Conservation (phyloP, 2,329 filamentous ascomycete species). For the Botrytis medusae region DNA sequence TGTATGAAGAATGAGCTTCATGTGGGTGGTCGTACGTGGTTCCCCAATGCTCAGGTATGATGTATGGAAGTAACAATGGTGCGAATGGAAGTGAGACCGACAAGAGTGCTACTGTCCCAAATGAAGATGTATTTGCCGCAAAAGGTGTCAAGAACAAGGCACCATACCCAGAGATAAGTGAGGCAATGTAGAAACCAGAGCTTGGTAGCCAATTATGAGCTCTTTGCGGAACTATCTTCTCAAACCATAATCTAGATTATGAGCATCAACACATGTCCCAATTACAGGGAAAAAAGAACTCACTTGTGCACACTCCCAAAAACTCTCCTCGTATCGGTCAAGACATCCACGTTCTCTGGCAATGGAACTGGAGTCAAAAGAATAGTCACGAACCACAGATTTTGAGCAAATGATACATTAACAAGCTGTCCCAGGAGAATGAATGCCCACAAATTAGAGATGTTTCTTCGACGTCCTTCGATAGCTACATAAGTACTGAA, state of each 20-base stretch:
- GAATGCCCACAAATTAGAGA: conserved; percentile 56
- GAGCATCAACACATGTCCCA: conserved; percentile 5
- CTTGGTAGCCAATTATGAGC: conserved; percentile 48
- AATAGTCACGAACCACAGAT: conserved; percentile 61
- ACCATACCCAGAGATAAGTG: conserved; percentile 42
- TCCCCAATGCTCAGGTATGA: conserved; percentile 53
- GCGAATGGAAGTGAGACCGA: conserved; percentile 46
- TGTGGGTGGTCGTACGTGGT: conserved; percentile 45
- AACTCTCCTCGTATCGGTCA: conserved; percentile 24
- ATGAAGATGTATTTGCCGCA: conserved; percentile 45
- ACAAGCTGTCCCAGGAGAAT: conserved; percentile 59
- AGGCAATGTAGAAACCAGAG: conserved; percentile 40
- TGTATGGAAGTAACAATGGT: conserved; percentile 48
- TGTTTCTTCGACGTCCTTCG: conserved; percentile 57
- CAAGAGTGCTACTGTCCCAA: conserved; percentile 41
- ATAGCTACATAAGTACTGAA: conserved; percentile 59
- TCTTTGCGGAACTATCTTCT: conserved; percentile 44
- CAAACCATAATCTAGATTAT: conserved; percentile 39
- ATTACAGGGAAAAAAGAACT: not conserved
- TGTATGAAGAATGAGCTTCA: conserved; percentile 45
- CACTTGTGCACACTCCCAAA: conserved; percentile 12
- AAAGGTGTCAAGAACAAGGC: conserved; percentile 44
- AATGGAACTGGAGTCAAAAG: conserved; percentile 55
- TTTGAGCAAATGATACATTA: conserved; percentile 61
- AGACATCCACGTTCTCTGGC: conserved; percentile 35